A percentile compares a stretch with the other conserved stretches of the same genome.
Conservation (phyloP, 257 asterid genomes). For the Nicotiana knightiana region DNA sequence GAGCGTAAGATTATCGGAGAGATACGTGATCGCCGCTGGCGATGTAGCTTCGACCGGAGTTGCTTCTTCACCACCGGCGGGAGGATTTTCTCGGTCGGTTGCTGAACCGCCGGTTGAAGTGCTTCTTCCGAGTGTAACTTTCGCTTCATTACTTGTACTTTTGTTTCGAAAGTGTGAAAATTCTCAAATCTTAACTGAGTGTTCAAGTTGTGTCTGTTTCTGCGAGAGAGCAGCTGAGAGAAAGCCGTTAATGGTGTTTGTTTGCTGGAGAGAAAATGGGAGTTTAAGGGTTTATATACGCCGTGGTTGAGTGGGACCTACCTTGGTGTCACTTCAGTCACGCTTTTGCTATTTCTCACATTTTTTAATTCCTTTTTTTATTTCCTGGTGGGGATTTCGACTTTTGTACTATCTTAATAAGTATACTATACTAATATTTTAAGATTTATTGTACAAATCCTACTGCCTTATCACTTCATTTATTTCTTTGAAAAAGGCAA, state of each 20-base stretch:
- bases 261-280: no score
- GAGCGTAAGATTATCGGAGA: slow-evolving; percentile 30
- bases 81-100: no score
- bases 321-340: neutral
- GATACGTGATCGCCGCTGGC: slow-evolving; percentile 44
- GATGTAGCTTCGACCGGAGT: slow-evolving; percentile 63
- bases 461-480: no score
- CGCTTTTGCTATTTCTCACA: neutral
- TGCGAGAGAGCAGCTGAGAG: no score
- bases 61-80: slow-evolving; percentile 26
- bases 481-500: neutral
- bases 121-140: neutral
- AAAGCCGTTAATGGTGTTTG: no score
- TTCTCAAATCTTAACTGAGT: no score
- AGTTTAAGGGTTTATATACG: slow-evolving; percentile 32
- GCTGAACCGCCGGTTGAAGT: neutral
- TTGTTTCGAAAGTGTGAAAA: neutral
- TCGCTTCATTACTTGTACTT: slow-evolving; percentile 5
- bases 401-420: no score
- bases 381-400: no score
- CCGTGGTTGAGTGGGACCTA: slow-evolving; percentile 25
- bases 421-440: no score
- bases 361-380: no score
- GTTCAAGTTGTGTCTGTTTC: neutral
- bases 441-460: no score